phyloP scores from a whole-genome alignment of 345 rosid species.

The Arabidopsis thaliana region DNA sequence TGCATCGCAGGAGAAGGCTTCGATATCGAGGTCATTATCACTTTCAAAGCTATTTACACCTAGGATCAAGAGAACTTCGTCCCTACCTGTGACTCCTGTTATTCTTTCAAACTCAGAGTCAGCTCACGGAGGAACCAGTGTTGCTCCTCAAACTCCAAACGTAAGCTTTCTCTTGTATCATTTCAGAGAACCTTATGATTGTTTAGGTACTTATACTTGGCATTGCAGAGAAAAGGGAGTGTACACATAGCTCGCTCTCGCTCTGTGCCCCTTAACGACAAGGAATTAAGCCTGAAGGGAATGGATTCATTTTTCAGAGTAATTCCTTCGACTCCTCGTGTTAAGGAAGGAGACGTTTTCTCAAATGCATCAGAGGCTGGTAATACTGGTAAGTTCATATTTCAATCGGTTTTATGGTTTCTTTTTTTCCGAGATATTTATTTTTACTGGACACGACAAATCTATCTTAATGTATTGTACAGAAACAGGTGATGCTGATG shows the following conservation, averaged over 20 bases:
- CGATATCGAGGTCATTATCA: slow-evolving; percentile 78
- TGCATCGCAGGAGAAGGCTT: slow-evolving; percentile 59
- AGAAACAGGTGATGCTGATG: slow-evolving; percentile 65
- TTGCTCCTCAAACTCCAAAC: slow-evolving; percentile 52
- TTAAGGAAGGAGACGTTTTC: slow-evolving; percentile 61
- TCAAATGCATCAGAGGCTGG: slow-evolving; percentile 49
- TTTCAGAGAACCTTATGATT: not conserved
- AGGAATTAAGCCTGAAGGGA: slow-evolving; percentile 69
- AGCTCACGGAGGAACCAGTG: slow-evolving; percentile 49
- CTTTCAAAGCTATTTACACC: slow-evolving; percentile 86
- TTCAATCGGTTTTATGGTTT: not conserved
- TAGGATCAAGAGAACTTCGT: slow-evolving; percentile 76
- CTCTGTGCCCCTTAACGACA: slow-evolving; percentile 75
- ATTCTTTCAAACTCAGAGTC: slow-evolving; percentile 55
- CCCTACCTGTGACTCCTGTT: slow-evolving; percentile 71
- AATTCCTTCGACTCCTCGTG: slow-evolving; percentile 79
- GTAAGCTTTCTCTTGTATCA: slow-evolving; percentile 53
- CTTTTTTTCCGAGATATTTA: not conserved
- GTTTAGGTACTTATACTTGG: slow-evolving; percentile 30
- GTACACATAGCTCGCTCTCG: slow-evolving; percentile 71
- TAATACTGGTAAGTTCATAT: slow-evolving; percentile 54
- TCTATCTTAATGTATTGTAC: slow-evolving; percentile 29
- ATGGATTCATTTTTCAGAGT: slow-evolving; percentile 93
- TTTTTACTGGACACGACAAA: not conserved
- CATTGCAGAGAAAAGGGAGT: slow-evolving; percentile 63